These are phyloP conservation scores for Themeda triandra DNA, from an alignment of 176 grass and related monocot genomes.

Conservation along the genomic window DNA sequence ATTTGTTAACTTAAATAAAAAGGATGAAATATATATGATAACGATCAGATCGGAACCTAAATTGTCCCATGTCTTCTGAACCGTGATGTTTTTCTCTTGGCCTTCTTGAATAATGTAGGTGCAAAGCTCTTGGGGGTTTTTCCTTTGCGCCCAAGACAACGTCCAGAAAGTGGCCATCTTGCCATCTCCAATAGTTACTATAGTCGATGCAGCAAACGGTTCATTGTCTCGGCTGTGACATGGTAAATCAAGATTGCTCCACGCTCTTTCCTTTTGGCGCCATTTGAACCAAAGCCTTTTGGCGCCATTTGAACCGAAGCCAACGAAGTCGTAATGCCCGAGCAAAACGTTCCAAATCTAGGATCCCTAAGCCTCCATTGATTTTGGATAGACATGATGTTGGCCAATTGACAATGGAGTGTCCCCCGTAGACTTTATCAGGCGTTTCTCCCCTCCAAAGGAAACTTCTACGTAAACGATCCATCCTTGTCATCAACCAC, in stretches of 20 bases:
- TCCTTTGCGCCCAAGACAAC: neutral
- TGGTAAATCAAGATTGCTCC: neutral
- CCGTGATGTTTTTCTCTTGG: accelerated
- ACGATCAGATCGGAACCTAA: too few species aligned
- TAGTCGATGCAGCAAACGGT: accelerated
- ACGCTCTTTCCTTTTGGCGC: neutral
- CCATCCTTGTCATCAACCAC: too few species aligned
- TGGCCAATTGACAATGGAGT: neutral
- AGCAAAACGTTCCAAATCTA: neutral
- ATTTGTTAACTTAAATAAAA: too few species aligned
- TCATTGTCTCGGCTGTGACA: too few species aligned
- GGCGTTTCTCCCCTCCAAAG: neutral
- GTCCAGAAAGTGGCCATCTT: neutral
- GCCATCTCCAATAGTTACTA: accelerated
- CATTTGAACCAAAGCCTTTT: neutral
- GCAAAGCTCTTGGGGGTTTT: accelerated
- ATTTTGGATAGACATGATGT: neutral
- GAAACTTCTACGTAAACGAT: too few species aligned
- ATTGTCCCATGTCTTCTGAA: accelerated
- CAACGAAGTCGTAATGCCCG: neutral
- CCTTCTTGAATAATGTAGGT: neutral
- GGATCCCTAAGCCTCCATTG: neutral
- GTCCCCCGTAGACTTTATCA: neutral
- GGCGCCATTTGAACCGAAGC: neutral
- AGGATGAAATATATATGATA: too few species aligned